phyloP scores from a whole-genome alignment of 1,284 basidiomycete species.

The Trametes versicolor region DNA sequence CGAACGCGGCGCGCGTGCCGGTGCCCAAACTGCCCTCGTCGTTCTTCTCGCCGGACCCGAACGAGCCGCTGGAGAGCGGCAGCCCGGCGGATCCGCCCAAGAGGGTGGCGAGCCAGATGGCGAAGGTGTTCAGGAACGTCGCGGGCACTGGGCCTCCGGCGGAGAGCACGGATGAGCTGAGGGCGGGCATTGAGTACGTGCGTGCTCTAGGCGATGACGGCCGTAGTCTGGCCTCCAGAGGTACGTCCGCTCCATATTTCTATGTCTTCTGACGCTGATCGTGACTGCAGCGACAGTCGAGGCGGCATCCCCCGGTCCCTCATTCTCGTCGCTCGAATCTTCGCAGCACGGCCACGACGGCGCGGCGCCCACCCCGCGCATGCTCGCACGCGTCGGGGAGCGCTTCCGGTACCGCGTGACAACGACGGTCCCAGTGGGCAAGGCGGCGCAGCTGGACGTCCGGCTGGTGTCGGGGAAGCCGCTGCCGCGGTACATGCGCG shows the following conservation, averaged over 20 bases:
- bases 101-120: conserved; percentile 72
- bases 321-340: conserved; percentile 70
- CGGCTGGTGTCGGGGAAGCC: conserved; percentile 61
- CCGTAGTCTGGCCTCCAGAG: conserved; percentile 25
- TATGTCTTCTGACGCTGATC: neutral
- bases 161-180: conserved; percentile 64
- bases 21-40: conserved; percentile 53
- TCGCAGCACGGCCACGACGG: conserved; percentile 53
- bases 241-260: conserved; percentile 20
- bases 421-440: conserved; percentile 36
- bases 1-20: conserved; percentile 72
- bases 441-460: conserved; percentile 49
- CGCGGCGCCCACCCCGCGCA: conserved; percentile 48
- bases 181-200: conserved; percentile 74
- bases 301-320: conserved; percentile 53
- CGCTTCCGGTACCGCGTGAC: conserved; percentile 68
- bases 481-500: conserved; percentile 66
- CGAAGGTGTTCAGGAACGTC: conserved; percentile 57
- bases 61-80: conserved; percentile 14
- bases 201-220: conserved; percentile 65
- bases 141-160: conserved; percentile 49
- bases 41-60: conserved; percentile 43
- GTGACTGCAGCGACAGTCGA: conserved; percentile 25
- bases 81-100: conserved; percentile 34
- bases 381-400: conserved; percentile 66